A percentile compares a stretch with the other conserved stretches of the same genome.
Evolutionary conservation across 768 basidiomycete species (phyloP).

Genomic region (Mycena belliarum): DNA sequence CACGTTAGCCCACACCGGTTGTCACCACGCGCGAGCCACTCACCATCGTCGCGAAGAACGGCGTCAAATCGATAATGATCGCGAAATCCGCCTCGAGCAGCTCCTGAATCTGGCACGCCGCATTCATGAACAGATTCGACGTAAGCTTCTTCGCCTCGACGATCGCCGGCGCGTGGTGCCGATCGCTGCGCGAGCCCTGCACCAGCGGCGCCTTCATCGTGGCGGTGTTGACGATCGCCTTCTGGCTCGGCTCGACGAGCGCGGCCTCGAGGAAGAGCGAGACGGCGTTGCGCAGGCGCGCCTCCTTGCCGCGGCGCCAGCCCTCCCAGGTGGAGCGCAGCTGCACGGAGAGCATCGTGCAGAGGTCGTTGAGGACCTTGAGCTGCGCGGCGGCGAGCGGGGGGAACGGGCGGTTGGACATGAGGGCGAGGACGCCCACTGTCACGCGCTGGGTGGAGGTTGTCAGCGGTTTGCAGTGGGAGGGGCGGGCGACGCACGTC

Average conservation of each 20-base stretch:
- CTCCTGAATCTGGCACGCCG: conserved; percentile 7
- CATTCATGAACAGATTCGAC: neutral
- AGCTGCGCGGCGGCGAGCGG: neutral
- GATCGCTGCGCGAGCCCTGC: conserved; percentile 1
- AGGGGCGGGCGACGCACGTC: neutral
- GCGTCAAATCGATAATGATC: conserved; percentile 6
- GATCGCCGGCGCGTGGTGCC: neutral
- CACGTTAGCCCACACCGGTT: neutral
- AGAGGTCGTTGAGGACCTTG: conserved; percentile 10
- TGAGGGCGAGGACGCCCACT: conserved; percentile 15
- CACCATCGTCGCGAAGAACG: conserved; percentile 1
- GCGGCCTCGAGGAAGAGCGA: conserved; percentile 10
- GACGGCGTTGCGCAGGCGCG: conserved; percentile 7
- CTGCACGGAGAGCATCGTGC: conserved; percentile 11
- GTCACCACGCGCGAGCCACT: neutral
- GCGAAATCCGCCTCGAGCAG: conserved; percentile 16
- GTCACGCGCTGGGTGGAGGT: neutral
- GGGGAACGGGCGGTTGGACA: conserved; percentile 4
- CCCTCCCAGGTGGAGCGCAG: conserved; percentile 18
- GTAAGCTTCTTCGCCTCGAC: neutral
- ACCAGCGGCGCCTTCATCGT: neutral
- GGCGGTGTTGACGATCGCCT: neutral
- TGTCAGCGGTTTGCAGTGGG: too few relatives aligned
- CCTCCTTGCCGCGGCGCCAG: conserved; percentile 4
- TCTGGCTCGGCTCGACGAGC: conserved; percentile 8